phyloP scores from a whole-genome alignment of 2,329 filamentous ascomycete species.

The Fusarium pininemorale region DNA sequence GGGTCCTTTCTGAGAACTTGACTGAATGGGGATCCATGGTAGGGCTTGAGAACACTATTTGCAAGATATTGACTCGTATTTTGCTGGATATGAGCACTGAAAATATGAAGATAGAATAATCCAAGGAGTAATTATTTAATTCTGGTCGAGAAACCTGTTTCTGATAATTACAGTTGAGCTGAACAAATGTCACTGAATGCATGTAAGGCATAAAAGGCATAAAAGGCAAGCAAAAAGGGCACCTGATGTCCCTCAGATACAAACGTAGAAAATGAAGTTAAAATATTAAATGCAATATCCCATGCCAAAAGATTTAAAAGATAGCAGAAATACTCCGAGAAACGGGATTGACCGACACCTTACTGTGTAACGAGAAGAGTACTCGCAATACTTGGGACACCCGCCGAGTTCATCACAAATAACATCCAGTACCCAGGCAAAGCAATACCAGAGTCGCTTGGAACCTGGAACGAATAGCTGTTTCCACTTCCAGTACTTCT shows the following conservation, averaged over 20 bases:
- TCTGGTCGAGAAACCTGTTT: neutral
- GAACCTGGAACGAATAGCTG: conserved; percentile 9
- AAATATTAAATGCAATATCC: no score
- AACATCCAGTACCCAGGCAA: conserved; percentile 35
- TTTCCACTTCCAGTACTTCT: neutral
- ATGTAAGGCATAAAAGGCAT: no score
- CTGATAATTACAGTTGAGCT: neutral
- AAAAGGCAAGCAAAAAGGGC: no score
- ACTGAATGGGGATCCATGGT: neutral
- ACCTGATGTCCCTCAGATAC: fast-evolving
- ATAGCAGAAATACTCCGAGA: neutral
- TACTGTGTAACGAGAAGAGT: neutral
- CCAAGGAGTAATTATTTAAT: neutral
- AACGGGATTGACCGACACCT: neutral
- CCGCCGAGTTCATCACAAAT: conserved; percentile 22
- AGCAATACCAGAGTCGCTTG: conserved; percentile 19
- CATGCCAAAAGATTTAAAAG: no score
- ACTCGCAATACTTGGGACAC: conserved; percentile 24
- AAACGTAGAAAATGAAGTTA: neutral
- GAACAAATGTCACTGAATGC: no score
- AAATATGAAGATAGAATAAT: neutral
- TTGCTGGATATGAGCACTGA: neutral
- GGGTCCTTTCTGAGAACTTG: neutral
- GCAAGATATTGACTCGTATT: fast-evolving
- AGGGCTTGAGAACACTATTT: neutral